Base-by-base conservation (phyloP, 768 basidiomycete species). In the Termitomyces sp. region DNA sequence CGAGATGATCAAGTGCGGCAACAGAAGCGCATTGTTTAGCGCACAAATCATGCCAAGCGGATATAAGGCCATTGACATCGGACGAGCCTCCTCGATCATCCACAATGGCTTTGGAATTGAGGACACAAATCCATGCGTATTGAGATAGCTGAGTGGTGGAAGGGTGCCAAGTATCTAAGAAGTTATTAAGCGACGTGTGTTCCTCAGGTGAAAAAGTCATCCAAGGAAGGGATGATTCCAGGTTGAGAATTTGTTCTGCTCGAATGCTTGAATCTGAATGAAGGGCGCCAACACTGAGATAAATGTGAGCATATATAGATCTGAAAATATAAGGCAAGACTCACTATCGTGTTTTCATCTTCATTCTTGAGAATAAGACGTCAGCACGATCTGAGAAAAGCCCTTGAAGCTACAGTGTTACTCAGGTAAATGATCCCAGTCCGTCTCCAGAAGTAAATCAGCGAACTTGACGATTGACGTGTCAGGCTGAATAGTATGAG, bases 1-100 rank as follows among this genome's bases (percentile, higher is more conserved):
- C 63, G 28, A 63, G 50, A 3, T 21, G 46, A 44, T 59, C 59
- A 4, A 64, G 50, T 17, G 62, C 53, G 0, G 19, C 26, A 12
- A 12, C 40, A 42, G 55, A 43, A 19, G 58, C 49, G 31, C 26
- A 45, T 31, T 55, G 41, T 8, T 60, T 23, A 33, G 40, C n/a
- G 33, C 56, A 56, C 14, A 26, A 38, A 11, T 56, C 37, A 3
- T 58, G 46, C 57, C 50, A 61, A 48, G 53, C 57, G 7, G 30
- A 40, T 28, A 31, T 33, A 15, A 61, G 60, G 37, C 35, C 51
- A 37, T 26, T 7, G 30, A 58, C 14, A 42, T 58, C 51, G 17
- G 11, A 3, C 30, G 46, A 6, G 5, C 6, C 19, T 30, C 3
- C 3, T 40, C 11, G 40, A 42, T 7, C 40, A 19, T 37, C 11